Evolutionary conservation across 73 alveolate genomes (phyloP), one percentile per base, ranked within the genome.

Genomic region (Effrenium voratum): DNA sequence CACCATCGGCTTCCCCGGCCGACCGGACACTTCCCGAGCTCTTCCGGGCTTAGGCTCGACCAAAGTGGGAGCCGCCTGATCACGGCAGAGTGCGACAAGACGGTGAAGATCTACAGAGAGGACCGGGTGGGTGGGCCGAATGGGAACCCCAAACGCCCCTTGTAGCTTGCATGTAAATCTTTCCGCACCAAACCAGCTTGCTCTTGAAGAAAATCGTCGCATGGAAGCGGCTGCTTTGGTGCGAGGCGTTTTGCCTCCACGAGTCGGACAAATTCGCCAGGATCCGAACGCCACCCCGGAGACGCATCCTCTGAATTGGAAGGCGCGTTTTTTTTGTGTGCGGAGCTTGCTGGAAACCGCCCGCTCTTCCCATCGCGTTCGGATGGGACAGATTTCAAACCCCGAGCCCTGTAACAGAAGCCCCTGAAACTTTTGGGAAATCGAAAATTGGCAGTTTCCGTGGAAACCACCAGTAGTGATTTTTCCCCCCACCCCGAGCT

Each of bases 61-160:
- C 99, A 99, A 94, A 99, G 99, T 92, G 99, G 99, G 85, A 98
- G 99, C 81, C 99, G 99, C 99, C 80, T 99, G 77, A 99, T 99
- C 41, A 99, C 99, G 36, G 99, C 99, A 26, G 99, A 99, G 80
- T 99, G 99, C 93, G 99, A 99, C 99, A 99, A 99, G 99, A 99
- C 99, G 2, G 99, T 99, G 40, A 92, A 92, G 50, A 92, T 92
- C 91, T 92, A 92, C 98, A 47, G 98, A 30, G 98, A 92, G 97
- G 97, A 45, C 50, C 79, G 40, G 16, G n/a, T 22, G 16, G 28
- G n/a, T 57, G n/a, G 28, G 72, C 16, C 16, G 72, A 57, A 57
- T 0, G n/a, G n/a, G n/a, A n/a, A n/a, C n/a, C n/a, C n/a, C n/a
- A n/a, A n/a, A n/a, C n/a, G n/a, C n/a, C n/a, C n/a, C n/a, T n/a